phyloP scores from a whole-genome alignment of 768 basidiomycete genomes.

The Auricularia auricula-judae region DNA sequence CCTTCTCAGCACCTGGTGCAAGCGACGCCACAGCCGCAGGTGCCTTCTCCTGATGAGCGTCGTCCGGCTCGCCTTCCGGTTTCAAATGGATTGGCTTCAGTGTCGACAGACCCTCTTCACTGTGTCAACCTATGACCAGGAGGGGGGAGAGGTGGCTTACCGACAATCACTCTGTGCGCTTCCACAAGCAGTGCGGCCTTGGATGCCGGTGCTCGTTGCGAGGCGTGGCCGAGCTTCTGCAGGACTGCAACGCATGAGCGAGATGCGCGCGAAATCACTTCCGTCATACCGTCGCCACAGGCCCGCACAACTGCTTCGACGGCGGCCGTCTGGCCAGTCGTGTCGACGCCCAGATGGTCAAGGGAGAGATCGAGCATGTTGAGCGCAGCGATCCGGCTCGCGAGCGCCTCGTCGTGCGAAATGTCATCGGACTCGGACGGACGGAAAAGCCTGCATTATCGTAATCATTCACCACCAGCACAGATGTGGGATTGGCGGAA shows the following conservation, averaged over 20 bases:
- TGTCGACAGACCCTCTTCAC: conserved; percentile 57
- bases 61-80: conserved; percentile 38
- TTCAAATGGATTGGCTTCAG: conserved; percentile 67
- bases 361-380: conserved; percentile 84
- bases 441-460: conserved; percentile 52
- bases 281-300: conserved; percentile 60
- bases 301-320: conserved; percentile 54
- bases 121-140: neutral
- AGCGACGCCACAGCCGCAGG: conserved; percentile 7
- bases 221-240: conserved; percentile 34
- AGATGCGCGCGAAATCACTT: conserved; percentile 15
- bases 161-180: conserved; percentile 79
- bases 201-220: conserved; percentile 51
- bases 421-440: conserved; percentile 66
- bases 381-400: conserved; percentile 81
- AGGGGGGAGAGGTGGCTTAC: conserved; percentile 30
- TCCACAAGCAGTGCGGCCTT: conserved; percentile 74
- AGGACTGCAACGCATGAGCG: conserved; percentile 31
- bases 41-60: conserved; percentile 25
- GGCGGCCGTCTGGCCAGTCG: conserved; percentile 36
- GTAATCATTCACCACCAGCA: neutral
- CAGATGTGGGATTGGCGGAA: neutral
- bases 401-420: conserved; percentile 82
- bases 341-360: conserved; percentile 81
- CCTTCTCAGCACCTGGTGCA: neutral